A percentile compares a stretch with the other conserved stretches of the same genome.
These are phyloP conservation scores for Elymus sibiricus DNA, from an alignment of 176 grass and related monocot genomes.

Conservation along the genomic window DNA sequence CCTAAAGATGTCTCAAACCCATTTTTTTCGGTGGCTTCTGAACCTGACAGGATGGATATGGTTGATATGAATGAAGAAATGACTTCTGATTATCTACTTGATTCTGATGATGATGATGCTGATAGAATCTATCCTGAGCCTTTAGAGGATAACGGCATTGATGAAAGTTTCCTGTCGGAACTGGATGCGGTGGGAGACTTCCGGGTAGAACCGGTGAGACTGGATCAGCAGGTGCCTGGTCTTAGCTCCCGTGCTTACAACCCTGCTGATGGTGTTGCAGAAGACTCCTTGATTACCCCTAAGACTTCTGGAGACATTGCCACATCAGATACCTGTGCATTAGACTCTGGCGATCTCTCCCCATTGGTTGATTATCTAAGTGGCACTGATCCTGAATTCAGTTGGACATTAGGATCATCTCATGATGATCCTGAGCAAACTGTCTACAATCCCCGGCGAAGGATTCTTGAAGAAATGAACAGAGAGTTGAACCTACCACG, in stretches of 20 bases:
- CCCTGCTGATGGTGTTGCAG: conserved; percentile 25
- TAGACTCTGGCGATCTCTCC: conserved; percentile 23
- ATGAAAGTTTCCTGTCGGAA: conserved; percentile 70
- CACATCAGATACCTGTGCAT: conserved; percentile 14
- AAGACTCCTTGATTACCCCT: conserved; percentile 18
- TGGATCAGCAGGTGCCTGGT: conserved; percentile 29
- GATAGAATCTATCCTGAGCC: conserved; percentile 69
- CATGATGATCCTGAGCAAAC: conserved; percentile 63
- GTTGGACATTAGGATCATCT: conserved; percentile 39
- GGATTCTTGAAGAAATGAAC: conserved; percentile 57
- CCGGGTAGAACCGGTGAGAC: conserved; percentile 39
- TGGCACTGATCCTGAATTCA: conserved; percentile 29
- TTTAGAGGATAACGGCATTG: conserved; percentile 50
- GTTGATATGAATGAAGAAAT: conserved; percentile 27
- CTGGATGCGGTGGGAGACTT: conserved; percentile 75
- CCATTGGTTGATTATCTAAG: conserved; percentile 14
- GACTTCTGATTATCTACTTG: conserved; percentile 37
- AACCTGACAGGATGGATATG: conserved; percentile 24
- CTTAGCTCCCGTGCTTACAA: conserved; percentile 13
- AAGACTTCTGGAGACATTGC: conserved; percentile 11
- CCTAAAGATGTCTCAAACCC: conserved; percentile 28
- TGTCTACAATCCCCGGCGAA: conserved; percentile 73
- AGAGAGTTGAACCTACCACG: conserved; percentile 28
- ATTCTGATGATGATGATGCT: conserved; percentile 78
- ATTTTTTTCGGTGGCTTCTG: conserved; percentile 20